These are phyloP conservation scores for Tetradesmus lagerheimii DNA, from an alignment of 139 green algal species.

Conservation along the genomic window DNA sequence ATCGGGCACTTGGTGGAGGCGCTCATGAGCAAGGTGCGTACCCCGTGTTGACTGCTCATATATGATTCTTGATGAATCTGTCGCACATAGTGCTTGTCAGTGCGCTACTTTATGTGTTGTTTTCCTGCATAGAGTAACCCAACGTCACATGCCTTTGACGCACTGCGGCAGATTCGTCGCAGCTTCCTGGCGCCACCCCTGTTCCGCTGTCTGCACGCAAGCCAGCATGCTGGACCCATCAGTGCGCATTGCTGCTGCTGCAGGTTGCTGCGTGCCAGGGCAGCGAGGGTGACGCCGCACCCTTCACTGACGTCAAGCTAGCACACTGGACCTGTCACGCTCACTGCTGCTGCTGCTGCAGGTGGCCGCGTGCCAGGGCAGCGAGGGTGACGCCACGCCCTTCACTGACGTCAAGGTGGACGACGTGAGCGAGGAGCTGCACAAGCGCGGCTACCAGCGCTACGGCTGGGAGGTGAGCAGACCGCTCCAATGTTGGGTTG, in stretches of 20 bases:
- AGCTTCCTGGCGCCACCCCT: too few relatives aligned
- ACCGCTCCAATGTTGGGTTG: too few relatives aligned
- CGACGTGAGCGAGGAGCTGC: slow-evolving; percentile 90
- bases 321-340: too few relatives aligned
- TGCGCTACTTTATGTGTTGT: too few relatives aligned
- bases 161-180: too few relatives aligned
- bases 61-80: too few relatives aligned
- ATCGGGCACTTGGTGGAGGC: slow-evolving; percentile 99
- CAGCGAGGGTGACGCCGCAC: slow-evolving; percentile 97
- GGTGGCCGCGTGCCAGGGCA: slow-evolving; percentile 85
- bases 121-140: too few relatives aligned
- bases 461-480: slow-evolving; percentile 87
- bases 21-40: slow-evolving; percentile 94
- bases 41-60: too few relatives aligned
- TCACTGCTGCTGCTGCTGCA: slow-evolving; percentile 59
- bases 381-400: slow-evolving; percentile 98
- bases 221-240: neutral
- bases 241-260: neutral
- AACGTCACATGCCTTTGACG: too few relatives aligned
- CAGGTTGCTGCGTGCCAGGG: slow-evolving; percentile 86
- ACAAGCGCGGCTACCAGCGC: slow-evolving; percentile 78
- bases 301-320: too few relatives aligned
- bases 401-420: slow-evolving; percentile 98
- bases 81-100: too few relatives aligned
- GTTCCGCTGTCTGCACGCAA: neutral